Evolutionary conservation across 225 moss, liverwort and hornwort species (phyloP).

Genomic region (Marchantia polymorpha): DNA sequence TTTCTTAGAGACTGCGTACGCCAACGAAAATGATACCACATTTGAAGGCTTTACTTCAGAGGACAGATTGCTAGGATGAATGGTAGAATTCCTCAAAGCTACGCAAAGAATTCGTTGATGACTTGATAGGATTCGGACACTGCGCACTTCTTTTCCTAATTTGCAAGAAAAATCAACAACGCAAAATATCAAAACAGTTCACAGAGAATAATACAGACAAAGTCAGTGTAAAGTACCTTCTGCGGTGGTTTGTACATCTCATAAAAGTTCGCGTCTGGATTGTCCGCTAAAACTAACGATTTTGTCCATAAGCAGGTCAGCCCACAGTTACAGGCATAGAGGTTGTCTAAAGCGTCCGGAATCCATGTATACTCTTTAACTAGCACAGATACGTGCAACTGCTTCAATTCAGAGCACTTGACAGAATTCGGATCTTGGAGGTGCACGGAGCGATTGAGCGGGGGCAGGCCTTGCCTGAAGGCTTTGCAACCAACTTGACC

Average conservation of each 20-base stretch:
- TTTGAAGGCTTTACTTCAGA: too few relatives aligned
- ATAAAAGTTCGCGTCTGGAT: constrained; percentile 54
- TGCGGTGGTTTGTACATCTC: constrained; percentile 39
- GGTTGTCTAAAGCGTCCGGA: constrained; percentile 55
- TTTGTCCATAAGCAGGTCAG: constrained; percentile 68
- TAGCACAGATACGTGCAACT: constrained; percentile 58
- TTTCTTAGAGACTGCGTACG: too few relatives aligned
- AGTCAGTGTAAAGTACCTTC: constrained; percentile 26
- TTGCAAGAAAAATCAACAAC: background rate
- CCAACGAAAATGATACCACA: too few relatives aligned
- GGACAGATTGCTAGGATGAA: too few relatives aligned
- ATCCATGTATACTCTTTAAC: constrained; percentile 54
- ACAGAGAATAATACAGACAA: background rate
- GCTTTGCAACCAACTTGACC: constrained; percentile 32
- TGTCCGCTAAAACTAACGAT: constrained; percentile 42
- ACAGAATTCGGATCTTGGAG: constrained; percentile 46
- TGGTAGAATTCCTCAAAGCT: too few relatives aligned
- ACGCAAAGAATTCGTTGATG: too few relatives aligned
- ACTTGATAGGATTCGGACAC: too few relatives aligned
- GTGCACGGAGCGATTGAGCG: constrained; percentile 9
- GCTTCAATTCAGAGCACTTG: constrained; percentile 45
- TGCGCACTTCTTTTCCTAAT: too few relatives aligned
- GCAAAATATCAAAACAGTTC: background rate
- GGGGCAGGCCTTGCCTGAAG: constrained; percentile 11
- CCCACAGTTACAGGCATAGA: constrained; percentile 56